A percentile compares a stretch with the other conserved stretches of the same genome.
Conservation (phyloP, 2,329 filamentous ascomycete genomes). For the Macrophomina phaseolina region DNA sequence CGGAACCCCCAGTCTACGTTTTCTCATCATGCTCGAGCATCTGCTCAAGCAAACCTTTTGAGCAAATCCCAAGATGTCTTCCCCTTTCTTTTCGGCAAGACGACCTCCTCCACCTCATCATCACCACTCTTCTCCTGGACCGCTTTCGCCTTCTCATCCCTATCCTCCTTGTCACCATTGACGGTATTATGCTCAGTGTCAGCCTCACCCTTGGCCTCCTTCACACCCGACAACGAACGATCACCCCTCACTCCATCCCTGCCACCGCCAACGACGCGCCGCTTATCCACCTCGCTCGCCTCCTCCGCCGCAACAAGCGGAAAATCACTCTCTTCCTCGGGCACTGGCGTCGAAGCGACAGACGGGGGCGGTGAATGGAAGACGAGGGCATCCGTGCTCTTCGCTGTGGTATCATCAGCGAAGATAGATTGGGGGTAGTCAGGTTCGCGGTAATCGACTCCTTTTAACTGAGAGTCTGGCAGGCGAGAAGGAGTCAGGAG, state of each 20-base stretch:
- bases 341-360: neutral
- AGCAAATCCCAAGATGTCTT: conserved; percentile 6
- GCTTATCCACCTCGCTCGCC: neutral
- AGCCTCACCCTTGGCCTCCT: neutral
- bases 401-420: neutral
- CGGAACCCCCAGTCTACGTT: too few relatives aligned
- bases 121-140: neutral
- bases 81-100: neutral
- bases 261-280: neutral
- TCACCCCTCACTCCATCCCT: neutral
- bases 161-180: neutral
- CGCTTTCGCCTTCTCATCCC: too few relatives aligned
- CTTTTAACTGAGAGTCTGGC: neutral
- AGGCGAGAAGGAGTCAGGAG: too few relatives aligned
- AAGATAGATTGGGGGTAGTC: neutral
- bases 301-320: neutral
- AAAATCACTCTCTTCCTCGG: neutral
- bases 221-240: neutral
- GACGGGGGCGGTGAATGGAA: neutral
- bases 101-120: neutral
- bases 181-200: neutral
- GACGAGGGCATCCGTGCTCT: neutral
- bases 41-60: conserved; percentile 6
- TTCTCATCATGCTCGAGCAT: neutral
- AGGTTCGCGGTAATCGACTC: neutral